phyloP scores from a whole-genome alignment of 768 basidiomycete species.

The Hygrophoropsis aurantiaca region DNA sequence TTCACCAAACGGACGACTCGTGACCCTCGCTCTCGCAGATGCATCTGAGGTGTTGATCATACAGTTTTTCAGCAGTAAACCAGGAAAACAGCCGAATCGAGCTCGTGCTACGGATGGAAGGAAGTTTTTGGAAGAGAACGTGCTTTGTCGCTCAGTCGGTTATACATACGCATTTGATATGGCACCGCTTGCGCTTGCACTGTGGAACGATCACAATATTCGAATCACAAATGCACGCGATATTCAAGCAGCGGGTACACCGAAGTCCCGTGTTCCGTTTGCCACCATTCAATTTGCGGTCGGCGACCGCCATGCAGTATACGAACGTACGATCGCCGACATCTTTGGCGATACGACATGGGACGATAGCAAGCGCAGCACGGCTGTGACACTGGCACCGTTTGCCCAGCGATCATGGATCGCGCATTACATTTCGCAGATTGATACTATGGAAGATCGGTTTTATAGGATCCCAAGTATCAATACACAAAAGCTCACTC shows the following conservation, averaged over 20 bases:
- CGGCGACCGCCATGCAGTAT: neutral
- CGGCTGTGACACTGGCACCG: neutral
- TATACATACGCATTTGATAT: constrained; percentile 31
- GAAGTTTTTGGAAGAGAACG: constrained; percentile 27
- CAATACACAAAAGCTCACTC: constrained; percentile 24
- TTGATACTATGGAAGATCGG: constrained; percentile 16
- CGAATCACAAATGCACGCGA: constrained; percentile 35
- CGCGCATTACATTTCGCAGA: constrained; percentile 28
- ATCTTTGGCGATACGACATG: constrained; percentile 12
- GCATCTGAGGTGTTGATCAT: constrained; percentile 24
- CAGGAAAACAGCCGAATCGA: constrained; percentile 33
- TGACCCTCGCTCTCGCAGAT: constrained; percentile 27
- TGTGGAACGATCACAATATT: constrained; percentile 30
- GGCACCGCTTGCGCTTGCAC: constrained; percentile 25
- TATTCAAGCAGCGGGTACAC: constrained; percentile 19
- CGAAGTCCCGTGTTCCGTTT: constrained; percentile 15
- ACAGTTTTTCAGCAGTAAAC: constrained; percentile 15
- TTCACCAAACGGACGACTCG: constrained; percentile 19
- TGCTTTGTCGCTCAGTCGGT: constrained; percentile 26
- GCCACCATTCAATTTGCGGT: constrained; percentile 16
- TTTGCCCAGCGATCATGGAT: constrained; percentile 32
- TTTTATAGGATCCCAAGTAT: constrained; percentile 21
- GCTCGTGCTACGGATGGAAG: constrained; percentile 18
- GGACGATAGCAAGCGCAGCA: no score
- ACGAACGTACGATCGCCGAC: constrained; percentile 15